Conservation (phyloP, 345 rosid species). For the Kernera saxatilis region DNA sequence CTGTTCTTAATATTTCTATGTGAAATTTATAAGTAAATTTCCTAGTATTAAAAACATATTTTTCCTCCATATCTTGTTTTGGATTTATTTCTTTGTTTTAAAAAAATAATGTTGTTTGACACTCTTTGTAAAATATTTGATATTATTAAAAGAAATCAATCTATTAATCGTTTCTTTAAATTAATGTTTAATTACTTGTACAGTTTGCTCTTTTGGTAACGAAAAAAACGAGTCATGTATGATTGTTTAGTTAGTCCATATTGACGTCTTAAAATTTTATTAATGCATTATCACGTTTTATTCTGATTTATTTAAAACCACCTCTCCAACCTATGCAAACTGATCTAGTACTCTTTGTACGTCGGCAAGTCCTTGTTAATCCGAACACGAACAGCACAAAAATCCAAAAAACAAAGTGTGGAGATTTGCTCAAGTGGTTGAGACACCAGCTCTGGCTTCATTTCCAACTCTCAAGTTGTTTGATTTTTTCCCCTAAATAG, state of each 20-base stretch:
- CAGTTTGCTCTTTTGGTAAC: too few species aligned
- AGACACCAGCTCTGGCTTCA: not conserved
- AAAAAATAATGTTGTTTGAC: too few species aligned
- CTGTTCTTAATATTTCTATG: too few species aligned
- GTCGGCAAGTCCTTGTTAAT: not conserved
- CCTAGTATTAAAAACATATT: too few species aligned
- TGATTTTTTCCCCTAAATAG: not conserved
- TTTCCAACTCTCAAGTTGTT: not conserved
- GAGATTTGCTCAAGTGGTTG: constrained; percentile 9
- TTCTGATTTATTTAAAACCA: not conserved
- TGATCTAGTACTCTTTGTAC: not conserved
- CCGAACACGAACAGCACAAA: not conserved
- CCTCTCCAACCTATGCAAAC: not conserved
- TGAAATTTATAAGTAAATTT: too few species aligned
- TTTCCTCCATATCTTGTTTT: too few species aligned
- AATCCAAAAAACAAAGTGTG: not conserved
- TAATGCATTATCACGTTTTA: not conserved
- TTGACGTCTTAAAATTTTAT: not conserved
- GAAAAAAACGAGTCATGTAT: too few species aligned
- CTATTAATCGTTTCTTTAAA: too few species aligned
- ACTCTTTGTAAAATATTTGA: too few species aligned
- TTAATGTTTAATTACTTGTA: too few species aligned
- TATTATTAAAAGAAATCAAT: too few species aligned
- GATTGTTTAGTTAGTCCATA: not conserved
- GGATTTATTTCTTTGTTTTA: too few species aligned